Percentiles rank a stretch among this genome's conserved stretches.
phyloP scores from a whole-genome alignment of 495 filamentous ascomycete genomes.

The Aspergillus affinis region DNA sequence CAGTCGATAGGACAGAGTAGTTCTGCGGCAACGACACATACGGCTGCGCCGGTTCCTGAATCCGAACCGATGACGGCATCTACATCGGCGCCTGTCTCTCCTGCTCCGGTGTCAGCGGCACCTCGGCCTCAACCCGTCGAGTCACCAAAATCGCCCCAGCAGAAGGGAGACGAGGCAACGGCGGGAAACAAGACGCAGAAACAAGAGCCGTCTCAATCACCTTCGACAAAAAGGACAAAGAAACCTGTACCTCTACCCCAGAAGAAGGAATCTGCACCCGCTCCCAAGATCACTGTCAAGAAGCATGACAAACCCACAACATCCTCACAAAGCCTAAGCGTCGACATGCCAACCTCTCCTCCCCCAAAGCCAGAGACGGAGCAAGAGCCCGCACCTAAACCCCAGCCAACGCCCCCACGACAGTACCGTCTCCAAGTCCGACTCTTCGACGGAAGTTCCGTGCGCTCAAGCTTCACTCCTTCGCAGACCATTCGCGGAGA shows the following conservation, averaged over 20 bases:
- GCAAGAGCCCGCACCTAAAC: conserved; percentile 13
- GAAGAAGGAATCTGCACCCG: not conserved
- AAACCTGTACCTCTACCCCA: not conserved
- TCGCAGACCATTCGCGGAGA: conserved; percentile 61
- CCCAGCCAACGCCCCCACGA: conserved; percentile 29
- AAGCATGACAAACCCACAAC: not conserved
- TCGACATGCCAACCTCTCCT: not conserved
- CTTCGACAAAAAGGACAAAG: not conserved
- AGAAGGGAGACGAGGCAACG: not conserved
- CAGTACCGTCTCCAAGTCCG: conserved; percentile 72
- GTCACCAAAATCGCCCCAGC: not conserved
- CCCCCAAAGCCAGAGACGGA: not conserved
- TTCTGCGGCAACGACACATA: not conserved
- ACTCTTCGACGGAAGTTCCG: conserved; percentile 77
- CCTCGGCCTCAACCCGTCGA: not conserved
- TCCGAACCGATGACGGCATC: not conserved
- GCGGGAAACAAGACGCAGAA: not conserved
- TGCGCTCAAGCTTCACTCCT: conserved; percentile 69
- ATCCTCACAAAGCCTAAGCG: not conserved
- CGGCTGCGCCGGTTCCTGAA: not conserved
- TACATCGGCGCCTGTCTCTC: not conserved
- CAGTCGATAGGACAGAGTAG: not conserved
- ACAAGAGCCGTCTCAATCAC: not conserved
- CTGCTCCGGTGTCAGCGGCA: not conserved
- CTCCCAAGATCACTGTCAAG: conserved; percentile 1